These are phyloP conservation scores for Phytophthora chlamydospora DNA, from an alignment of 352 stramenopile species.

Conservation along the genomic window DNA sequence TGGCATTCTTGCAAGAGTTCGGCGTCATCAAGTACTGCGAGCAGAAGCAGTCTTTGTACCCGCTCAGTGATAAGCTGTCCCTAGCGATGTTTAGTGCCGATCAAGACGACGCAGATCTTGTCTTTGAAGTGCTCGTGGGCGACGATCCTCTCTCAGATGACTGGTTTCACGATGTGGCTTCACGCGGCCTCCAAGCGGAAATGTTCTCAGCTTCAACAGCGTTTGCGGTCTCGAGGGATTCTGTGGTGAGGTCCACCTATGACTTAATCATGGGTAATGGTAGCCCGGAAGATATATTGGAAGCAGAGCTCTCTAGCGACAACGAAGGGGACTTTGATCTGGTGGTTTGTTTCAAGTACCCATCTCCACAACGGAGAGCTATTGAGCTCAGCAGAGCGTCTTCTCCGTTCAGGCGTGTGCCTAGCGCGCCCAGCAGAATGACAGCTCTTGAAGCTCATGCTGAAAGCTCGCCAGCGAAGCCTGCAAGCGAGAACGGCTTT, in stretches of 20 bases:
- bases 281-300: conserved; percentile 39
- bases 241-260: conserved; percentile 20
- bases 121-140: conserved; percentile 50
- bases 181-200: conserved; percentile 4
- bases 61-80: conserved; percentile 38
- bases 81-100: conserved; percentile 44
- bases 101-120: conserved; percentile 46
- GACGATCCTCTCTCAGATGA: conserved; percentile 46
- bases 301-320: conserved; percentile 29
- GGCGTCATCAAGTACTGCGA: conserved; percentile 50
- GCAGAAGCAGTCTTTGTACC: conserved; percentile 40
- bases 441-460: neutral
- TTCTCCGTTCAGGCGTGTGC: conserved; percentile 7
- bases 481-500: neutral
- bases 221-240: neutral
- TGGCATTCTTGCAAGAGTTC: conserved; percentile 38
- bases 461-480: neutral
- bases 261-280: conserved; percentile 44
- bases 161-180: conserved; percentile 46
- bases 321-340: conserved; percentile 41
- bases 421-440: conserved; percentile 11
- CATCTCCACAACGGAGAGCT: conserved; percentile 18
- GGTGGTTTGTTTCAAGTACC: conserved; percentile 34
- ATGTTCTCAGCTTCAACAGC: conserved; percentile 7
- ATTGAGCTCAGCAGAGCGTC: conserved; percentile 4